Base-by-base conservation (phyloP, 2,329 filamentous ascomycete genomes). In the Drechslerella coelobrocha region DNA sequence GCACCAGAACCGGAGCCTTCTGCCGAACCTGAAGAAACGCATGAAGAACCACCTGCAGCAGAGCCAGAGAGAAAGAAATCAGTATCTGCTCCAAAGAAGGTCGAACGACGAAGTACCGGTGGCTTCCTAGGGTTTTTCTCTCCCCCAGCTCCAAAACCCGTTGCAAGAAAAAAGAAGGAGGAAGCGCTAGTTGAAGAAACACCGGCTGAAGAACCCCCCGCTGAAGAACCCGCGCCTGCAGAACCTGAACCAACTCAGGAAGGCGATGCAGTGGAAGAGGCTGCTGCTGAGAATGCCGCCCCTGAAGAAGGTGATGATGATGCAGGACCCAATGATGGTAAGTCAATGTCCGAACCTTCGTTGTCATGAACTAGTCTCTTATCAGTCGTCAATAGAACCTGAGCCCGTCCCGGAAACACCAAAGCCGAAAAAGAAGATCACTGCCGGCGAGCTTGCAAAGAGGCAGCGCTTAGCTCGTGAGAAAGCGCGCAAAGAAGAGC, bases 381-480 rank as follows among this genome's bases (percentile, higher is more conserved):
- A 45, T 23, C 37, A 17, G 21, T 39, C 2, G 27, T 54, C 17
- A 45, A 31, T 34, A 61, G 45, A 54, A 21, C 14, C 47, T 17
- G 37, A 47, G 9, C 47, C 62, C 12, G 45, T 14, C 12, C 39
- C 24, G 17, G 54, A 48, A 27, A 27, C 41, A 23, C 17, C 19
- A 10, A 71, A 71, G 31, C 66, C 59, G 24, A 71, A 71, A 50
- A 71, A 71, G 59, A 71, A 71, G 66, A 71, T 71, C 47, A 71
- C 66, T 6, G 66, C 66, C 29, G 66, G 66, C 21, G 66, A 71
- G 27, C 61, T 71, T 37, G 66, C 66, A 21, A 71, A 37, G 41
- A 29, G 52, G 27, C 59, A 71, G 37, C 45, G 66, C n/a, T 60
- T 59, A 31, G 66, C 59, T 8, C 47, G 66, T 14, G 39, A 54